phyloP scores from a whole-genome alignment of 805 yeast genomes.

The Isabelozyma pseudorhagii region DNA sequence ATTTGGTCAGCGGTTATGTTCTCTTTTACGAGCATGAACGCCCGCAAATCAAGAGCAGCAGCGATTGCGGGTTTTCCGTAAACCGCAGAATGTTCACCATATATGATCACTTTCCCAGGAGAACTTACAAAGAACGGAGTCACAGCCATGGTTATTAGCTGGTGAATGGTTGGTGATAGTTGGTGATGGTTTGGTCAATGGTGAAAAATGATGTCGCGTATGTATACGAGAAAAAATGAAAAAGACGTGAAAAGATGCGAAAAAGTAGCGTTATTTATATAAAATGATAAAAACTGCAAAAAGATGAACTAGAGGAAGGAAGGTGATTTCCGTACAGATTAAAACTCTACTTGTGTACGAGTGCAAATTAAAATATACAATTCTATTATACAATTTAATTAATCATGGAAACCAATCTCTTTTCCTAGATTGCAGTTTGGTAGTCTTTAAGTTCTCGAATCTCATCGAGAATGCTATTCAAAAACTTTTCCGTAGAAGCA shows the following conservation, averaged over 20 bases:
- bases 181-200: background rate
- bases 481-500: conserved; percentile 17
- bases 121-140: conserved; percentile 77
- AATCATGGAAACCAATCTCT: background rate
- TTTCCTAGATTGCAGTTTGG: background rate
- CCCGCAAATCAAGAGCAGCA: conserved; percentile 84
- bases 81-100: conserved; percentile 97
- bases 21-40: conserved; percentile 68
- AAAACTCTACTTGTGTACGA: too few relatives aligned
- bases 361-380: too few relatives aligned
- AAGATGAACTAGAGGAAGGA: background rate
- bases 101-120: conserved; percentile 93
- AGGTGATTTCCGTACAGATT: background rate
- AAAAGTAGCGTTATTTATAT: background rate
- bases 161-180: background rate
- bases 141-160: background rate
- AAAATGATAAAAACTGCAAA: background rate
- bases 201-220: background rate
- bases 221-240: background rate
- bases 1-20: conserved; percentile 42
- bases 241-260: background rate
- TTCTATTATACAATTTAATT: background rate
- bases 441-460: conserved; percentile 33
- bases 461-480: conserved; percentile 31
- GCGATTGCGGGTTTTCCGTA: conserved; percentile 94